Percentiles rank a stretch among this genome's conserved stretches.
Conservation (phyloP, 768 basidiomycete species). For the Phanerochaete carnosa region DNA sequence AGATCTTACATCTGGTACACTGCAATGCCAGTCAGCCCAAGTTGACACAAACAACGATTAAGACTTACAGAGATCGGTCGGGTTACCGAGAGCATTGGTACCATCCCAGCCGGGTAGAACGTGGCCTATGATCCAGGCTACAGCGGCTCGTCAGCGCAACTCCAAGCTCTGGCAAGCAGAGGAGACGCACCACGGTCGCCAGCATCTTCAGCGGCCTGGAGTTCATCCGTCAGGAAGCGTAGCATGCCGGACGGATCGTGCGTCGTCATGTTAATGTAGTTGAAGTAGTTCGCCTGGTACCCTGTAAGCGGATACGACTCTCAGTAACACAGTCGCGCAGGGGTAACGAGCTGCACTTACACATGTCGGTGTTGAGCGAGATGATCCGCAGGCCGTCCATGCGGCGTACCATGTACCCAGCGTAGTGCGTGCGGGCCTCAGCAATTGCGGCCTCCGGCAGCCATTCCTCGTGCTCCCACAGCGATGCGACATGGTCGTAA, state of each 20-base stretch:
- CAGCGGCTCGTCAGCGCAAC: background rate
- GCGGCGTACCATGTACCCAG: constrained; percentile 68
- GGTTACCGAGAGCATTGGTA: constrained; percentile 55
- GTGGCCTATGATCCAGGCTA: constrained; percentile 54
- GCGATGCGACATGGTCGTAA: constrained; percentile 67
- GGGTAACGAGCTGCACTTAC: constrained; percentile 37
- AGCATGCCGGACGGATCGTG: constrained; percentile 75
- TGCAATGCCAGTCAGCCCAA: constrained; percentile 21
- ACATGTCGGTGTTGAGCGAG: constrained; percentile 74
- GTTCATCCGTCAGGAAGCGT: constrained; percentile 71
- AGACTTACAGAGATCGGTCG: constrained; percentile 64
- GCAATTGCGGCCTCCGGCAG: constrained; percentile 52
- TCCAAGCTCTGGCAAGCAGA: background rate
- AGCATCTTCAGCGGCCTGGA: constrained; percentile 75
- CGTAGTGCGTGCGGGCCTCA: constrained; percentile 64
- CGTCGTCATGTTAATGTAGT: constrained; percentile 70
- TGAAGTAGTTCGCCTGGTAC: constrained; percentile 63
- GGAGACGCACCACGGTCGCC: constrained; percentile 59
- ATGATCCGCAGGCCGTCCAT: constrained; percentile 67
- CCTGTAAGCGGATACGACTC: background rate
- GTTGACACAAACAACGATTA: constrained; percentile 26
- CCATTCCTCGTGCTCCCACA: constrained; percentile 75
- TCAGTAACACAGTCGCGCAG: background rate
- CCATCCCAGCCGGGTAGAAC: constrained; percentile 72
- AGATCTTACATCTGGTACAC: constrained; percentile 47